Percentiles rank a stretch among this genome's conserved stretches.
Conservation (phyloP, 1,284 basidiomycete species). For the Flammula alnicola region DNA sequence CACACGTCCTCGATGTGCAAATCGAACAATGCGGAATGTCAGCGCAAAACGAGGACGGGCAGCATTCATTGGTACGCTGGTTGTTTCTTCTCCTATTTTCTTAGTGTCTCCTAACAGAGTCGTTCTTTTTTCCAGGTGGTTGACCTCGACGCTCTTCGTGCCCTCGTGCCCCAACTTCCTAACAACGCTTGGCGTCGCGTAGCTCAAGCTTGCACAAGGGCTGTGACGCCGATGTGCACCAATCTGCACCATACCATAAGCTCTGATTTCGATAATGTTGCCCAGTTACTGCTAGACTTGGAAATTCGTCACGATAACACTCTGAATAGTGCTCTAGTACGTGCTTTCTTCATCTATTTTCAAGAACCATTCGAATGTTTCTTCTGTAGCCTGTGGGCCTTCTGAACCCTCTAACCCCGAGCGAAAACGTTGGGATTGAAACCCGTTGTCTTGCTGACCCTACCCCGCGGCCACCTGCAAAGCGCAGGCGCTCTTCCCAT, state of each 20-base stretch:
- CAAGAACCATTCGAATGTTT: not conserved
- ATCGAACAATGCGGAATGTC: slow-evolving; percentile 23
- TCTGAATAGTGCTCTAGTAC: slow-evolving; percentile 13
- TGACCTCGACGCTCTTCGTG: slow-evolving; percentile 36
- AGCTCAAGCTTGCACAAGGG: slow-evolving; percentile 31
- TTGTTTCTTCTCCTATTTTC: not conserved
- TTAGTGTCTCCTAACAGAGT: not conserved
- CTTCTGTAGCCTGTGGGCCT: slow-evolving; percentile 20
- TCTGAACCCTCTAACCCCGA: not conserved
- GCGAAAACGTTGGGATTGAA: too few species aligned
- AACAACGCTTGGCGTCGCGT: slow-evolving; percentile 35
- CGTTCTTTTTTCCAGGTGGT: slow-evolving; percentile 30
- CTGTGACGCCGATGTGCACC: slow-evolving; percentile 37
- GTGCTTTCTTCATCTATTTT: not conserved
- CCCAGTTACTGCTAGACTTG: slow-evolving; percentile 40
- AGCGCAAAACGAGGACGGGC: slow-evolving; percentile 26
- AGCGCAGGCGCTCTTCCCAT: slow-evolving; percentile 30
- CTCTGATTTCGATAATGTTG: slow-evolving; percentile 40
- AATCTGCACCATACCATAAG: slow-evolving; percentile 34
- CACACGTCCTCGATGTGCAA: slow-evolving; percentile 28
- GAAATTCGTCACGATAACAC: slow-evolving; percentile 25
- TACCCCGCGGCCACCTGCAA: slow-evolving; percentile 24
- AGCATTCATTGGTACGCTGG: slow-evolving; percentile 19
- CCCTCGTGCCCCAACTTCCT: slow-evolving; percentile 28
- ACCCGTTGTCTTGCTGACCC: not conserved